Base-by-base conservation (phyloP, 352 stramenopile genomes). In the Globisporangium cylindrosporum region DNA sequence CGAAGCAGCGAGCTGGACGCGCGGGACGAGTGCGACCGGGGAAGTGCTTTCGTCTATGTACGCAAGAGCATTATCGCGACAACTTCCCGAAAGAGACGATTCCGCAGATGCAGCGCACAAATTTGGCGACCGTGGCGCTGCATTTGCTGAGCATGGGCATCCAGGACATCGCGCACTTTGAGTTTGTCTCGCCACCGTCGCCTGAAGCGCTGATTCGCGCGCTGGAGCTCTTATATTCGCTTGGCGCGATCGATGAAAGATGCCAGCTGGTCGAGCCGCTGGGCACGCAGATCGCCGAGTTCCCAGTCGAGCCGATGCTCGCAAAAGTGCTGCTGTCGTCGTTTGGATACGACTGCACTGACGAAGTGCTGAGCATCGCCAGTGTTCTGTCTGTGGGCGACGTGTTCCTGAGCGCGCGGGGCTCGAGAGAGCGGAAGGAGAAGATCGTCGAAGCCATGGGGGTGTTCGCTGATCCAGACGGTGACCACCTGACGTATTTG, bases 241-340 rank as follows among this genome's bases (percentile, higher is more conserved):
- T 95, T 1, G 84, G 85, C 36, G 87, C 83, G 6, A 84, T 95
- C 34, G 72, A 88, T 49, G 69, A 78, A 1, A 64, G 80, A 0
- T 90, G 84, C 64, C 78, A 70, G 27, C 77, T 95, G 6, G 68
- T 90, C 1, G 87, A 95, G 25, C 74, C 83, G 20, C 76, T 99
- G 32, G 97, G 98, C 8, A 81, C 91, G 12, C 89, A 97, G 41
- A 99, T 99, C 95, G 90, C 87, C 48, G 94, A 99, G 68, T 99
- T 99, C 73, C 98, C 98, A 5, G 78, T 99, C 20, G 97, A 98
- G 48, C 97, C 97, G 34, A 84, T 89, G 34, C 66, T 95, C 27
- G 86, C 85, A 1, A 92, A 88, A 53, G 82, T 89, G 27, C 67
- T 95, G 36, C 59, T 93, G 0, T 72, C 82, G n/a, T 92, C 87